Evolutionary conservation across 768 basidiomycete genomes (phyloP), one percentile per base, ranked within the genome.

Genomic region (Psilocybe subaeruginosa): DNA sequence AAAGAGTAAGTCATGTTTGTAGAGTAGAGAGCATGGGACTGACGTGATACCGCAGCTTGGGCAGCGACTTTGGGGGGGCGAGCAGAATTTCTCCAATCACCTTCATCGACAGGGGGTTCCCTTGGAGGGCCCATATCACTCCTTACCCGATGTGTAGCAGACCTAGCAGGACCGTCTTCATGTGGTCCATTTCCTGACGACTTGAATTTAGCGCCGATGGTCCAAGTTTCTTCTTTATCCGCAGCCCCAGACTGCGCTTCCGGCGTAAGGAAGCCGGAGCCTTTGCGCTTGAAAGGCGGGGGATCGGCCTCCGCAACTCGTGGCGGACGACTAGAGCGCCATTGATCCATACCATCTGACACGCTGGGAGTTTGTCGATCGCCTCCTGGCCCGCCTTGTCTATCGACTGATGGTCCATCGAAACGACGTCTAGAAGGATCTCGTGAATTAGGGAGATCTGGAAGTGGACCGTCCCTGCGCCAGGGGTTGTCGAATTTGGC

Each of bases 401-500:
- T 57, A 37, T 81, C 78, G 17, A 75, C 73, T 27, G 80, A 68
- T 9, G 81, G 79, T 0, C 82, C 85, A n/a, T 92, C 90, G 64
- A 84, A 84, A 46, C 86, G 86, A 60, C 90, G 85, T 43, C 88
- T 86, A 23, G 88, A 84, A 7, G 82, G 73, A 50, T 90, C 90
- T 17, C 85, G 84, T 48, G 85, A 80, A n/a, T 80, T 77, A n/a
- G 79, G 79, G 1, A 81, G 67, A 57, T 90, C 88, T 19, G 93
- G 90, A 23, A 95, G 83, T 51, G 95, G 96, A 0, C 91, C 93
- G 14, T 93, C 89, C 59, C 95, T 86, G 58, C 95, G 81, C 95
- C 95, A 97, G 48, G 85, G 87, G 17, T 80, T 86, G 52, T 92
- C 86, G 64, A 94, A 94, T 72, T 96, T 96, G 14, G 89, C 77